Evolutionary conservation across 768 basidiomycete species (phyloP).

Genomic region (Floccularia luteovirens): DNA sequence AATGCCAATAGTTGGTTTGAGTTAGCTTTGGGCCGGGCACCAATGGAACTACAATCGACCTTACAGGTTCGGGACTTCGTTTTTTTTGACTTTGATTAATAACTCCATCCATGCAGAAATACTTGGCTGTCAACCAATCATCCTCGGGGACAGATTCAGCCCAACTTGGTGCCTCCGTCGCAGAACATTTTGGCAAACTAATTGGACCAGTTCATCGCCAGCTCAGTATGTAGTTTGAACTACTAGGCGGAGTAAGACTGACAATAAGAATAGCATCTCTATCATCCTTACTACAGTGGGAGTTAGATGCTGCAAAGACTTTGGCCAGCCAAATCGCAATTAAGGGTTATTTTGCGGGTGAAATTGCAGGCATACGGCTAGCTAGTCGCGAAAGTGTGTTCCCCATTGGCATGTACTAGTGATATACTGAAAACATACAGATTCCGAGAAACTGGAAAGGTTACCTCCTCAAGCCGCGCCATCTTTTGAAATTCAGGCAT

Average conservation of each 20-base stretch:
- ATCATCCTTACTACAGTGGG: constrained; percentile 49
- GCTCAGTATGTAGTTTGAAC: constrained; percentile 40
- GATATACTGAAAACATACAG: constrained; percentile 22
- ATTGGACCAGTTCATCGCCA: constrained; percentile 74
- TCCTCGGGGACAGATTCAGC: constrained; percentile 64
- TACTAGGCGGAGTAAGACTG: constrained; percentile 2
- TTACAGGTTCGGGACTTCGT: constrained; percentile 68
- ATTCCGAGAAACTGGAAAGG: constrained; percentile 51
- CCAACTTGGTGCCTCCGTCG: constrained; percentile 88
- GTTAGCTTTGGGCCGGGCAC: constrained; percentile 79
- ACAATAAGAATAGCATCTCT: constrained; percentile 37
- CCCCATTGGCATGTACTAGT: background rate
- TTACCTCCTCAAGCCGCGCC: constrained; percentile 54
- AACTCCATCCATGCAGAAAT: constrained; percentile 54
- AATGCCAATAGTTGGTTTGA: constrained; percentile 83
- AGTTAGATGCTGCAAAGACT: constrained; percentile 74
- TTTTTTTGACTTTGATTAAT: constrained; percentile 1
- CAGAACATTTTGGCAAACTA: constrained; percentile 77
- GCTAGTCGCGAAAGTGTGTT: constrained; percentile 55
- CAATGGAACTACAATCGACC: constrained; percentile 87
- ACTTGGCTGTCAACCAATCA: constrained; percentile 71
- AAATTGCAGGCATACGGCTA: constrained; percentile 73
- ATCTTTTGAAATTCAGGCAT: constrained; percentile 49
- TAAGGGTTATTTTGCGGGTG: constrained; percentile 86
- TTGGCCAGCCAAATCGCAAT: constrained; percentile 83